Evolutionary conservation across 2,329 filamentous ascomycete genomes (phyloP).

Genomic region (Calonectria fujianensis): DNA sequence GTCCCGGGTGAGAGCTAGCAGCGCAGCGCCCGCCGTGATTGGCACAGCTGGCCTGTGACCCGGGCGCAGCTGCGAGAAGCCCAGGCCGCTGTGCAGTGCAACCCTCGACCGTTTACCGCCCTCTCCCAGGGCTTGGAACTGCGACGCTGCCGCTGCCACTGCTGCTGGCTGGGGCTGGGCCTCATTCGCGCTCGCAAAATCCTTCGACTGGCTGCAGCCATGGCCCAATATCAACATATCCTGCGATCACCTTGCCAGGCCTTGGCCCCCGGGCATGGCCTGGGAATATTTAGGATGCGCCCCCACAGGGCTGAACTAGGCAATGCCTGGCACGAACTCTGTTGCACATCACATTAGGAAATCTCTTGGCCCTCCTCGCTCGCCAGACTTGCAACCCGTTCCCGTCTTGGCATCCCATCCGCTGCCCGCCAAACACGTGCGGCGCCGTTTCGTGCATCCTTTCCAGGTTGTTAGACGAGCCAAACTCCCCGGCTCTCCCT

Average conservation of each 20-base stretch:
- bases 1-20: conserved; percentile 43
- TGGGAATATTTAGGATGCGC: background rate
- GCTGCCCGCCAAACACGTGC: background rate
- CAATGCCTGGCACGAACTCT: background rate
- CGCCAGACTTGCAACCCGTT: background rate
- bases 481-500: background rate
- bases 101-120: background rate
- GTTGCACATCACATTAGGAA: background rate
- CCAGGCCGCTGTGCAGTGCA: background rate
- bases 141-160: background rate
- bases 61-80: background rate
- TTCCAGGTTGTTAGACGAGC: background rate
- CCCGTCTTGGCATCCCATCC: conserved; percentile 12
- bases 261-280: conserved; percentile 1
- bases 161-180: background rate
- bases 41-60: conserved; percentile 40
- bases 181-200: background rate
- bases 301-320: conserved; percentile 21
- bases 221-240: background rate
- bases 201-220: background rate
- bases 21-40: conserved; percentile 43
- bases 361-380: conserved; percentile 3
- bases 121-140: background rate
- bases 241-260: background rate
- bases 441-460: background rate